phyloP scores from a whole-genome alignment of 176 grass and related monocot genomes.

The Zea luxurians region DNA sequence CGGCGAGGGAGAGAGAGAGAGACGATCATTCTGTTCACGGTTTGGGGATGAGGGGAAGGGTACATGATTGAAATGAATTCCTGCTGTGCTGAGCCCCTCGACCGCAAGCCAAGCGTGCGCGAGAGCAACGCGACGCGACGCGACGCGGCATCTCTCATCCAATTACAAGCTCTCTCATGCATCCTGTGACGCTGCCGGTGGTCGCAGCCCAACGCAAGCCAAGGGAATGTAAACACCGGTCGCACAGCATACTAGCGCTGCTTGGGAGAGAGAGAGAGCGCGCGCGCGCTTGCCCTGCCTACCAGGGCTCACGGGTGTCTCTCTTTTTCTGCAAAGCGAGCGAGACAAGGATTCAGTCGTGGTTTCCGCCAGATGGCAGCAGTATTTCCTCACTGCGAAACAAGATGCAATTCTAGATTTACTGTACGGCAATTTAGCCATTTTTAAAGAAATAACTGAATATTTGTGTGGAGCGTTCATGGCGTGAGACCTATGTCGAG shows the following conservation, averaged over 20 bases:
- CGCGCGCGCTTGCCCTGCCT: constrained; percentile 25
- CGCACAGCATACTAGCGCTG: too few relatives aligned
- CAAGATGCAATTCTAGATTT: too few relatives aligned
- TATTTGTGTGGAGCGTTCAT: too few relatives aligned
- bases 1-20: background rate
- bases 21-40: constrained; percentile 57
- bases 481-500: too few relatives aligned
- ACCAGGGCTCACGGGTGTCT: constrained; percentile 40
- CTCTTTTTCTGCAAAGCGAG: constrained; percentile 21
- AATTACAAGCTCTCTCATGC: constrained; percentile 52
- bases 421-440: too few relatives aligned
- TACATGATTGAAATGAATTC: constrained; percentile 50
- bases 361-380: background rate
- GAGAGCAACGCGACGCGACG: constrained; percentile 13
- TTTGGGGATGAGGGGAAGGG: constrained; percentile 49
- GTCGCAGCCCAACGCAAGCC: background rate
- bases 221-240: constrained; percentile 31
- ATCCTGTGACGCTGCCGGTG: constrained; percentile 56
- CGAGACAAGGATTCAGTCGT: background rate
- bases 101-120: constrained; percentile 31
- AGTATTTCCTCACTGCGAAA: too few relatives aligned
- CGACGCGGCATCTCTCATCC: background rate
- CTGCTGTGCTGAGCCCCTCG: constrained; percentile 14
- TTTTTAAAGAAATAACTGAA: too few relatives aligned
- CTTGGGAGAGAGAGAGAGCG: background rate